phyloP scores from a whole-genome alignment of 1,284 basidiomycete species.

The Thecaphora thlaspeos region DNA sequence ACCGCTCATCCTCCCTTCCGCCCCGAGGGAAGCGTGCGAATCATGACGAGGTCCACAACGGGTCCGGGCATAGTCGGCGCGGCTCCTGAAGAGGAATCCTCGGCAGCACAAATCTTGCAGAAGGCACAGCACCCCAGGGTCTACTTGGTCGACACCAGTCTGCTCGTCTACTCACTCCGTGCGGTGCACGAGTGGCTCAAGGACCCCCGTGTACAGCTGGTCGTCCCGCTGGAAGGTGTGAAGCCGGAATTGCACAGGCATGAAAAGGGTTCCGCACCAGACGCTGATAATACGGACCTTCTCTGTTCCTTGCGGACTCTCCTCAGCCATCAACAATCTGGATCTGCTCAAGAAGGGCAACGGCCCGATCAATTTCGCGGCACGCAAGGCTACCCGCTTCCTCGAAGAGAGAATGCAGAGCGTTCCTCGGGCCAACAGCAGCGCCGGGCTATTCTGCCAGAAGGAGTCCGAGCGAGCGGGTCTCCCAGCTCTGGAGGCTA shows the following conservation, averaged over 20 bases:
- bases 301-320: constrained; percentile 8
- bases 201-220: constrained; percentile 68
- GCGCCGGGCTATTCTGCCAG: constrained; percentile 27
- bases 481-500: neutral
- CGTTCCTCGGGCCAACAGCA: neutral
- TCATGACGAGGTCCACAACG: constrained; percentile 19
- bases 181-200: constrained; percentile 77
- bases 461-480: constrained; percentile 14
- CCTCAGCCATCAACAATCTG: constrained; percentile 79
- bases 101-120: too few relatives aligned
- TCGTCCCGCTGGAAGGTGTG: constrained; percentile 83
- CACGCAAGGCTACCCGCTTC: constrained; percentile 75
- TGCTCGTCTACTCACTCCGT: constrained; percentile 77
- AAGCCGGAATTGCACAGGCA: constrained; percentile 23
- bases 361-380: constrained; percentile 72
- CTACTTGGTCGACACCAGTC: constrained; percentile 71
- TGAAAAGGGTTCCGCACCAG: too few relatives aligned
- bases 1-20: neutral
- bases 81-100: too few relatives aligned
- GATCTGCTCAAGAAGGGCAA: constrained; percentile 89
- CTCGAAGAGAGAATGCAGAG: constrained; percentile 64
- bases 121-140: neutral
- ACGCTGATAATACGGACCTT: constrained; percentile 4
- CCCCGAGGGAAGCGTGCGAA: neutral
- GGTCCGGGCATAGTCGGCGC: constrained; percentile 5